Base-by-base conservation (phyloP, 2,329 filamentous ascomycete genomes). In the Sporothrix mexicana region DNA sequence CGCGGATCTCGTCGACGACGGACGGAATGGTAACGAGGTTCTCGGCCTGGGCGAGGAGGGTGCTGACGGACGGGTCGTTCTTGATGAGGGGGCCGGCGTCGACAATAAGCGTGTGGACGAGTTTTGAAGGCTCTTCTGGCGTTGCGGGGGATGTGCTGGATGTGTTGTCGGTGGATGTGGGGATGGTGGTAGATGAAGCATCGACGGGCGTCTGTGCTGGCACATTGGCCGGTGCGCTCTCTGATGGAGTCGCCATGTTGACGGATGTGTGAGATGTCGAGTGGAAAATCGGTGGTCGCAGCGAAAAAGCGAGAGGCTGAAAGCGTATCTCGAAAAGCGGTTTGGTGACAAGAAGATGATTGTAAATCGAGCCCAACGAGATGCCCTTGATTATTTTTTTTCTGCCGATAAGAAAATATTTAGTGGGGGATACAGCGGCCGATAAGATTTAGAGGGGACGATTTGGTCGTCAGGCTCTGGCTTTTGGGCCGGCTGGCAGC, bases 11-110 rank as follows among this genome's bases (percentile, higher is more conserved):
- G 69, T 90, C 87, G 43, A 98, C 85, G 72, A 99, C 94, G 8
- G 92, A 91, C 0, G 95, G 94, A 0, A 95, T 92, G 0, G 94
- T 98, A 78, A 94, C 89, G 57, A 98, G 86, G 73, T 87, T 85
- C 78, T 96, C 91, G 66, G 94, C 91, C 80, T 93, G 90, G 51
- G 88, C 87, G 69, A 97, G 85, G 12, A 99, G 89, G 0, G 92
- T 93, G 62, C 93, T 97, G 30, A 96, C 89, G 12, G 93, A 86
- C 13, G 95, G 94, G 76, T 96, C 92, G 83, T 98, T 98, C 80
- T 95, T 95, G 81, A 99, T 95, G 74, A 99, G 90, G 8, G 95
- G 94, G 36, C 95, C 95, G 2, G 96, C 92, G 80, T 99, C 96
- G 76, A 99, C 87, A 41, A 98, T 88, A 69, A 98, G 89, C 71